Conservation (phyloP, 176 grass and related monocot species). For the Musa itinerans region DNA sequence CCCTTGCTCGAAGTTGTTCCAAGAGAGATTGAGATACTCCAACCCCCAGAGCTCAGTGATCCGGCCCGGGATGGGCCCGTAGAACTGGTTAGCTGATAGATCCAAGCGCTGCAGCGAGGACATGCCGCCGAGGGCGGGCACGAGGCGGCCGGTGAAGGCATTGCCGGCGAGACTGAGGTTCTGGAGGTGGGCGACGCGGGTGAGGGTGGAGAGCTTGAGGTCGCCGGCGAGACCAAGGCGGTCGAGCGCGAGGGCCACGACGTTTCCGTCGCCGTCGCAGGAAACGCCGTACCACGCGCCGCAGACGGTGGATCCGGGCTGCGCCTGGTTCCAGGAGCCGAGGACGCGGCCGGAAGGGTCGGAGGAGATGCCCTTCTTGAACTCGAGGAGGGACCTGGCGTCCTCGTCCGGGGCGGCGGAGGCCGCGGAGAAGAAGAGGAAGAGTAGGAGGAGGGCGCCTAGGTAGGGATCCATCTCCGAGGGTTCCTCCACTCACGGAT, state of each 20-base stretch:
- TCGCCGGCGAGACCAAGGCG: conserved; percentile 73
- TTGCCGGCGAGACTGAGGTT: conserved; percentile 84
- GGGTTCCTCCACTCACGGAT: background rate
- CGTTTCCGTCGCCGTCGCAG: conserved; percentile 47
- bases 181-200: conserved; percentile 42
- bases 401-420: conserved; percentile 42
- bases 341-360: conserved; percentile 27
- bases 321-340: conserved; percentile 45
- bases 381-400: conserved; percentile 68
- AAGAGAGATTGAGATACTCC: conserved; percentile 81
- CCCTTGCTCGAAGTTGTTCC: conserved; percentile 74
- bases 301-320: conserved; percentile 20
- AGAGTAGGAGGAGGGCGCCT: background rate
- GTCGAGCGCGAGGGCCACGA: conserved; percentile 54
- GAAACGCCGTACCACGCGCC: conserved; percentile 62
- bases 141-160: conserved; percentile 89
- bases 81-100: conserved; percentile 84
- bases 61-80: conserved; percentile 69
- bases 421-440: conserved; percentile 21
- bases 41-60: conserved; percentile 65
- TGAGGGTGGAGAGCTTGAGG: conserved; percentile 69
- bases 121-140: conserved; percentile 62
- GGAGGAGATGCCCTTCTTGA: conserved; percentile 79
- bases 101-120: conserved; percentile 66
- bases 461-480: background rate